These are phyloP conservation scores for Cyclotella kingstonii DNA, from an alignment of 108 stramenopile genomes.

Conservation along the genomic window DNA sequence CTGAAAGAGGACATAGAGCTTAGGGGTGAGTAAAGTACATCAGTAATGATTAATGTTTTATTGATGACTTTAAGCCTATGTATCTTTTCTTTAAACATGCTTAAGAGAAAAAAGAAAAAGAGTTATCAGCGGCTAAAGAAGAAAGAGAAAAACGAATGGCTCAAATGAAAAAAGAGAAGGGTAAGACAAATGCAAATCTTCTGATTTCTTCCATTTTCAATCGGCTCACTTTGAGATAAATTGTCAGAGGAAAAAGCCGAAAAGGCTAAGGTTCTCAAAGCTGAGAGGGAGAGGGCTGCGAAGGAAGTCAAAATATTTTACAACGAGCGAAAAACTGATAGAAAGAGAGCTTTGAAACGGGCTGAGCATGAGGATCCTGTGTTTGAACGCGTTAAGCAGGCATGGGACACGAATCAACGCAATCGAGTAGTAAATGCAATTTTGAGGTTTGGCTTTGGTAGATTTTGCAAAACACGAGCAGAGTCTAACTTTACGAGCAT, in stretches of 20 bases:
- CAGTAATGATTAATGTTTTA: too few species aligned
- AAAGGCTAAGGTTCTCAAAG: constrained; percentile 1
- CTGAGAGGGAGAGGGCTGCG: constrained; percentile 28
- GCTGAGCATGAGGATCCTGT: constrained; percentile 75
- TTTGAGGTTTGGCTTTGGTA: constrained; percentile 75
- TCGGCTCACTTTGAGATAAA: not conserved
- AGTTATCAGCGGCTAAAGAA: constrained; percentile 22
- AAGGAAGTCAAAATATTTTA: constrained; percentile 47
- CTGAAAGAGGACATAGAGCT: constrained; percentile 43
- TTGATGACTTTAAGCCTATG: too few species aligned
- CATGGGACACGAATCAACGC: constrained; percentile 79
- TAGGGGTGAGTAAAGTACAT: too few species aligned
- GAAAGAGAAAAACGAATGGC: constrained; percentile 20
- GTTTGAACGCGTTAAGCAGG: constrained; percentile 76
- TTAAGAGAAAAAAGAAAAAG: constrained; percentile 31
- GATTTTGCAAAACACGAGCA: constrained; percentile 73
- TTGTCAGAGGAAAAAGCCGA: constrained; percentile 10
- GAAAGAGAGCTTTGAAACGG: constrained; percentile 55
- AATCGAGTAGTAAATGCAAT: constrained; percentile 62
- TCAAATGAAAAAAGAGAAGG: constrained; percentile 5
- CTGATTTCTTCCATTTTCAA: not conserved
- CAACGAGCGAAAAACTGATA: constrained; percentile 57
- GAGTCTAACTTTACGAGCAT: constrained; percentile 78
- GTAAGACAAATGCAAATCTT: not conserved
- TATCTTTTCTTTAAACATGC: constrained; percentile 4